Evolutionary conservation across 192 early-diverging fungal species (phyloP).

Genomic region (Backusella circina): DNA sequence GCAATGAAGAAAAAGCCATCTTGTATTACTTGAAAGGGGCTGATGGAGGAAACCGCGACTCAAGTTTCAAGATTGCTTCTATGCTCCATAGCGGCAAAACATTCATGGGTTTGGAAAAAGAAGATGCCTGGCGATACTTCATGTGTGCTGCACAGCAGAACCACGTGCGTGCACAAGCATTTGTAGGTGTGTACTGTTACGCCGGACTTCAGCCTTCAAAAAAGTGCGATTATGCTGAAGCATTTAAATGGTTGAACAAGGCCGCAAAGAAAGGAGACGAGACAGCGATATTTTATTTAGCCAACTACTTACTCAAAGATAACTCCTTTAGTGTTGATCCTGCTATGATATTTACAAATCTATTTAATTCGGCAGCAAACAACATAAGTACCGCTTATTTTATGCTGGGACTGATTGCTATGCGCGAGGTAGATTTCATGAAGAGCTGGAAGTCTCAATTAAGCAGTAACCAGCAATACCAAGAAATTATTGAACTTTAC

Average conservation of each 20-base stretch:
- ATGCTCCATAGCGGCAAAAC: background rate
- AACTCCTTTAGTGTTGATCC: background rate
- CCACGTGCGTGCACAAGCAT: background rate
- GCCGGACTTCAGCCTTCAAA: background rate
- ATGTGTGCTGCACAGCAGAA: background rate
- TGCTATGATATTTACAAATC: background rate
- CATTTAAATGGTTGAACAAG: background rate
- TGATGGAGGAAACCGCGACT: background rate
- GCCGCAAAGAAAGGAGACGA: background rate
- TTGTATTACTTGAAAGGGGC: background rate
- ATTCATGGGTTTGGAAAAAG: background rate
- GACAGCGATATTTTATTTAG: background rate
- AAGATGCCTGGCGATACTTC: background rate
- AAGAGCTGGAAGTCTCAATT: background rate
- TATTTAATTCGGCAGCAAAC: background rate
- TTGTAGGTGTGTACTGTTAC: background rate
- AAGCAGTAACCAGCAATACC: background rate
- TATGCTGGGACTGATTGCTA: background rate
- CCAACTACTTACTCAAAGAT: background rate
- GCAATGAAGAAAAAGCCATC: background rate
- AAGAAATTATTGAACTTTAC: background rate
- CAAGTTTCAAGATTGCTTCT: background rate
- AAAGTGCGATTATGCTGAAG: background rate
- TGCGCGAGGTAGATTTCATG: background rate
- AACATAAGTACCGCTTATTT: background rate